Evolutionary conservation across 2,329 filamentous ascomycete species (phyloP).

Genomic region (Scleromitrula shiraiana): DNA sequence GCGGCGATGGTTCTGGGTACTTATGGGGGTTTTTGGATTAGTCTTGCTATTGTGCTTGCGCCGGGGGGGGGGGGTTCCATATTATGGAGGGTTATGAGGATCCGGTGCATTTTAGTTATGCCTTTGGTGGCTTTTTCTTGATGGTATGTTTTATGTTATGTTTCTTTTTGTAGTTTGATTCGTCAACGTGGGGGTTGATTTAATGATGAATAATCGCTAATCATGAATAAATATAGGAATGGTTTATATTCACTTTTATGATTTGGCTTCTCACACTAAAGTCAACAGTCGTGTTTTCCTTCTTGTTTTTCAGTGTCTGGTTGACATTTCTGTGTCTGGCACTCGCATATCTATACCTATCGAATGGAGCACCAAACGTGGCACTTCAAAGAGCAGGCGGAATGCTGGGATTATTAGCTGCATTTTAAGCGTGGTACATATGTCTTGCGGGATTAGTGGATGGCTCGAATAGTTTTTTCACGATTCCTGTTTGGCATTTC

Average conservation of each 20-base stretch:
- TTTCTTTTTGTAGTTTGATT: too few relatives aligned
- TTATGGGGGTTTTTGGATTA: conserved; percentile 56
- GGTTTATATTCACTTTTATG: conserved; percentile 56
- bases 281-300: conserved; percentile 52
- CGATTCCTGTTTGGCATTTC: conserved; percentile 23
- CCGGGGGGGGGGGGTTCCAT: conserved; percentile 48
- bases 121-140: conserved; percentile 49
- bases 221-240: conserved; percentile 30
- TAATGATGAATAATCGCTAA: background rate
- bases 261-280: conserved; percentile 48
- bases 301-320: conserved; percentile 50
- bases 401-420: conserved; percentile 62
- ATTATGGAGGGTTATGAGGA: conserved; percentile 32
- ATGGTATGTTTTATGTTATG: conserved; percentile 23
- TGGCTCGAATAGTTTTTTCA: conserved; percentile 34
- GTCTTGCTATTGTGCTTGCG: conserved; percentile 48
- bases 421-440: conserved; percentile 47
- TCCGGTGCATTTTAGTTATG: conserved; percentile 34
- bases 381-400: conserved; percentile 62
- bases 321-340: conserved; percentile 49
- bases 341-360: conserved; percentile 29
- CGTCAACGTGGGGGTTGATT: background rate
- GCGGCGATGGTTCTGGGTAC: conserved; percentile 54
- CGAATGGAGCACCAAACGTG: conserved; percentile 20
- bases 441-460: conserved; percentile 47